Conservation (phyloP, 345 rosid genomes). For the Rhodamnia argentea region DNA sequence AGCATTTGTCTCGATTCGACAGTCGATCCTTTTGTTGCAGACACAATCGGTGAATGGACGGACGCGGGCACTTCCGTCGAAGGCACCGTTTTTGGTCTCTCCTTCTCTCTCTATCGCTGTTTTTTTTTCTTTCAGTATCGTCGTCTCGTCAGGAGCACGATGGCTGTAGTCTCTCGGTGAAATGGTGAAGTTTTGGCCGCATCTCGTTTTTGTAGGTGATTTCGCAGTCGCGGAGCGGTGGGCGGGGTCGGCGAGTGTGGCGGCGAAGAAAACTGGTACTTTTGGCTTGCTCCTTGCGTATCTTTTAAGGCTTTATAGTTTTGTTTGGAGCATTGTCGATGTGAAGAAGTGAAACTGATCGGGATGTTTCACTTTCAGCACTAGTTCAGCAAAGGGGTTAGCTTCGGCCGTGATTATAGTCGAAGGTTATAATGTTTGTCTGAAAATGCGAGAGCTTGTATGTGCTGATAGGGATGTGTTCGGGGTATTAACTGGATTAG, state of each 20-base stretch:
- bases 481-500: background rate
- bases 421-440: background rate
- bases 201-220: conserved; percentile 19
- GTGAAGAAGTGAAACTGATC: background rate
- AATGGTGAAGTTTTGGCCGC: background rate
- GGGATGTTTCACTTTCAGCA: background rate
- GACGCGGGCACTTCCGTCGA: background rate
- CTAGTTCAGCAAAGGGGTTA: background rate
- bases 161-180: background rate
- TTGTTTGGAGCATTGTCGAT: background rate
- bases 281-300: background rate
- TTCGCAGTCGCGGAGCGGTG: conserved; percentile 24
- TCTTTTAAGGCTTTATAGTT: background rate
- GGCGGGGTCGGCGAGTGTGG: conserved; percentile 53
- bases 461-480: background rate
- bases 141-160: rapidly evolving
- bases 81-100: background rate
- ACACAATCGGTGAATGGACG: background rate
- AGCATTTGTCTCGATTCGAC: background rate
- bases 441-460: background rate
- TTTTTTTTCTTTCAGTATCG: background rate
- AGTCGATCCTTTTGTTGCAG: background rate
- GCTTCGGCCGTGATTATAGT: background rate
- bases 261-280: conserved; percentile 69
- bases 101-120: background rate